These are phyloP conservation scores for Nakazawaea ishiwadae DNA, from an alignment of 805 yeast genomes.

Conservation along the genomic window DNA sequence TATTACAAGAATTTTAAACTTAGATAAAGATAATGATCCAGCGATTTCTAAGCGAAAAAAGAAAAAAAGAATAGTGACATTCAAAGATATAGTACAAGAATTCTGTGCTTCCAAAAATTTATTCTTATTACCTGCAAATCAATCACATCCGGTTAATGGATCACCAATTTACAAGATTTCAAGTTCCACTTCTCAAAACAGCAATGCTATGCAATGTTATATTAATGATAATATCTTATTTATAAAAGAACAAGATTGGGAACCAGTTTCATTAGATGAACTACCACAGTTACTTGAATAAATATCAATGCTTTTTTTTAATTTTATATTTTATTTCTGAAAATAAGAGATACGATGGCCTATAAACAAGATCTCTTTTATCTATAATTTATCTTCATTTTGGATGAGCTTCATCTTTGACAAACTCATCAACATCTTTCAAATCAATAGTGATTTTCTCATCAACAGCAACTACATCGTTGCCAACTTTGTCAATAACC, in stretches of 20 bases:
- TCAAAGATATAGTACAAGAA: constrained; percentile 62
- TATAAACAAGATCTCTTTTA: not conserved
- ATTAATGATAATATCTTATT: constrained; percentile 72
- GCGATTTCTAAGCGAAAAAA: not conserved
- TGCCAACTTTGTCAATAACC: not conserved
- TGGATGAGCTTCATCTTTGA: constrained; percentile 1
- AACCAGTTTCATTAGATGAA: constrained; percentile 37
- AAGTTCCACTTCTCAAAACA: constrained; percentile 3
- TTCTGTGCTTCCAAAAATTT: constrained; percentile 50
- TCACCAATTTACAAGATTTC: constrained; percentile 39
- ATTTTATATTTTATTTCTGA: too few relatives aligned
- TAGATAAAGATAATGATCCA: too few relatives aligned
- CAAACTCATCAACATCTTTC: constrained; percentile 5
- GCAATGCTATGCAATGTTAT: constrained; percentile 46
- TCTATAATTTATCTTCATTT: not conserved
- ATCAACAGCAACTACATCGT: constrained; percentile 13
- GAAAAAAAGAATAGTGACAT: constrained; percentile 28
- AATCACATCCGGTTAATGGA: constrained; percentile 33
- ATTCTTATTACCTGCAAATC: constrained; percentile 30
- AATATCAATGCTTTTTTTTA: not conserved
- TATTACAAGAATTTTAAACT: too few relatives aligned
- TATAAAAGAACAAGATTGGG: constrained; percentile 33
- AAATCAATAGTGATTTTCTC: constrained; percentile 11
- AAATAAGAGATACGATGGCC: too few relatives aligned
- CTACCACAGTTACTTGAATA: constrained; percentile 12